Base-by-base conservation (phyloP, 768 basidiomycete species). In the Russula abietina region DNA sequence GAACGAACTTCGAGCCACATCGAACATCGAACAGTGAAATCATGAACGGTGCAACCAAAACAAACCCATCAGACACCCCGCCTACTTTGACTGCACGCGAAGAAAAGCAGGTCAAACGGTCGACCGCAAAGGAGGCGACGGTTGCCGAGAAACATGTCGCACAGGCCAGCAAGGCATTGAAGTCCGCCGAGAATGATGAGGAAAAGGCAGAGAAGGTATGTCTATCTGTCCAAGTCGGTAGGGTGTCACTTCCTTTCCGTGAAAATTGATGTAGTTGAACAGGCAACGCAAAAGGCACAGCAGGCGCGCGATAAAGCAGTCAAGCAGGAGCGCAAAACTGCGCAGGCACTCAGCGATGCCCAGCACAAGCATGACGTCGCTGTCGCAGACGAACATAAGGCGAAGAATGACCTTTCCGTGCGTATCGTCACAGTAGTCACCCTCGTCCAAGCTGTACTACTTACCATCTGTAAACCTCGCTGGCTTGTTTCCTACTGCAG, bases 111-210 rank as follows among this genome's bases (percentile, higher is more conserved):
- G 60, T 76, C 53, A 81, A 84, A 69, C 81, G 78, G 59, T 71
- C 72, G 19, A 71, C 83, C 39, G 67, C 74, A 4, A 76, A 76
- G 56, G 85, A 86, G 66, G 79, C 80, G 19, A 81, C 80, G 67
- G 73, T 76, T 28, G 84, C 85, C 28, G 61, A 62, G 17, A 62
- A 60, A 30, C 57, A 52, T 24, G n/a, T 67, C n/a, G 24, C 60
- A 10, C 60, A 49, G 26, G 58, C 33, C 69, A 76, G 81, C 58
- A 76, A 73, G 52, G 72, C 72, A 36, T 70, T 88, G 67, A 77
- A 83, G 70, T 77, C 79, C 51, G 77, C 81, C 38, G 64, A 84
- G 64, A 84, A 83, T 69, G 81, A 84, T 54, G 73, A 88, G 36
- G 72, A 74, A 22, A 73, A 74, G 36, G 75, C 78, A 9, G 84